phyloP scores from a whole-genome alignment of 2,329 filamentous ascomycete species.

The Epichloe bromicola region DNA sequence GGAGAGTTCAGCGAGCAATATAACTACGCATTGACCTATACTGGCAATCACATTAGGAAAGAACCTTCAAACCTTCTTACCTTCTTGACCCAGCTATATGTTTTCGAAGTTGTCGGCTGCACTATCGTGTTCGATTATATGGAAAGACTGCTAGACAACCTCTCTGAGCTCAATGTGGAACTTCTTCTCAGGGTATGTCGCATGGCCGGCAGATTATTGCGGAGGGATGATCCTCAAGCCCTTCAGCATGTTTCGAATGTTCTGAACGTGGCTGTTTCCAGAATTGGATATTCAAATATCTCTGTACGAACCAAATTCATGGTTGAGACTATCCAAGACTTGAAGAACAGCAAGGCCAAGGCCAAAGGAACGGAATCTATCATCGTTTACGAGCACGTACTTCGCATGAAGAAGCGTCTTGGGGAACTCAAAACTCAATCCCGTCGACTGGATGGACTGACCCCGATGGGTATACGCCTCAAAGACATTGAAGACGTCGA shows the following conservation, averaged over 20 bases:
- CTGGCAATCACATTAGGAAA: constrained; percentile 27
- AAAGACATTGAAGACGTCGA: constrained; percentile 72
- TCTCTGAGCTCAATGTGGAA: constrained; percentile 81
- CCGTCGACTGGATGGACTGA: constrained; percentile 54
- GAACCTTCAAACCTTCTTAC: constrained; percentile 60
- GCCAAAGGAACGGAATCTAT: constrained; percentile 56
- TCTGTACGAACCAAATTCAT: constrained; percentile 91
- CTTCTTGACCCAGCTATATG: constrained; percentile 77
- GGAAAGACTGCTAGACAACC: constrained; percentile 56
- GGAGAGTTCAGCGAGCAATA: constrained; percentile 60
- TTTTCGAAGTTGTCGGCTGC: constrained; percentile 75
- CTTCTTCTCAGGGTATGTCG: constrained; percentile 74
- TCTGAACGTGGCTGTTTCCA: constrained; percentile 59
- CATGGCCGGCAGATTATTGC: constrained; percentile 66
- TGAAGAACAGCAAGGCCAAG: constrained; percentile 90
- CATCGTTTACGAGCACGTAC: constrained; percentile 68
- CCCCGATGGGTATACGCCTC: constrained; percentile 71
- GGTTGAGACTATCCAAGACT: constrained; percentile 88
- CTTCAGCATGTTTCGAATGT: constrained; percentile 79
- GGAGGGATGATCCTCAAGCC: constrained; percentile 76
- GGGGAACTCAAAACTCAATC: constrained; percentile 54
- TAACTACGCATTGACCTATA: constrained; percentile 25
- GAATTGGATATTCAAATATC: constrained; percentile 53
- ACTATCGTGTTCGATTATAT: constrained; percentile 86
- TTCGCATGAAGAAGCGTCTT: constrained; percentile 78